phyloP scores from a whole-genome alignment of 2,329 filamentous ascomycete species.

The Diatrype stigma region DNA sequence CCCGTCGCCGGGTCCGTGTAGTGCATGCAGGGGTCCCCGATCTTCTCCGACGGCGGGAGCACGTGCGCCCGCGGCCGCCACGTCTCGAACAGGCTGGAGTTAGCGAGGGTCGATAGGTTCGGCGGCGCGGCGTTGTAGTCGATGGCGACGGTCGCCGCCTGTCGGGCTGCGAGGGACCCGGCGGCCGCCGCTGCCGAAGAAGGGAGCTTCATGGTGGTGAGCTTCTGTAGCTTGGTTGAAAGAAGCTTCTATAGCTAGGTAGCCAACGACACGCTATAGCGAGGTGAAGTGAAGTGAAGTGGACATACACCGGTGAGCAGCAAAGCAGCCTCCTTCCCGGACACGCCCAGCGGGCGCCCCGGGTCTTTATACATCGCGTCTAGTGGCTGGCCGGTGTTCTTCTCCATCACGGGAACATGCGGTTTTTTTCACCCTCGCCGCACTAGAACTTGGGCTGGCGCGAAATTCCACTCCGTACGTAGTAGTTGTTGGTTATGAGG shows the following conservation, averaged over 20 bases:
- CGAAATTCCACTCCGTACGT: too few relatives aligned
- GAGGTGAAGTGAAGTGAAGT: too few relatives aligned
- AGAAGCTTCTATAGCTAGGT: neutral
- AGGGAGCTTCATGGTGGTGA: slow-evolving; percentile 12
- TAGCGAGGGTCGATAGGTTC: slow-evolving; percentile 34
- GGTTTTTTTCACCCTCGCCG: too few relatives aligned
- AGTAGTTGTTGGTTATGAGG: too few relatives aligned
- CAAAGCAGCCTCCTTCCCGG: neutral
- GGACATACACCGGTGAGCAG: neutral
- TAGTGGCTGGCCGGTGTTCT: too few relatives aligned
- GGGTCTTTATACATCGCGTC: neutral
- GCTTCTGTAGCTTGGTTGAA: too few relatives aligned
- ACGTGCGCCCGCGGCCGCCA: slow-evolving; percentile 34
- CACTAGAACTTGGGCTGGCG: too few relatives aligned
- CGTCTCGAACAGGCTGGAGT: slow-evolving; percentile 31
- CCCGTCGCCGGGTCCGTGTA: slow-evolving; percentile 40
- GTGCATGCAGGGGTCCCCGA: slow-evolving; percentile 42
- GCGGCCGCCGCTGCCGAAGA: slow-evolving; percentile 8
- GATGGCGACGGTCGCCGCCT: too few relatives aligned
- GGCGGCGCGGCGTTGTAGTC: slow-evolving; percentile 34
- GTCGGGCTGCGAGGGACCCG: slow-evolving; percentile 8
- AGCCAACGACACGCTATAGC: too few relatives aligned
- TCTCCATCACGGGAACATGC: too few relatives aligned
- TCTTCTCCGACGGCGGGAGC: slow-evolving; percentile 34
- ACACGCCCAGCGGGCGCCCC: neutral